Evolutionary conservation across 768 basidiomycete genomes (phyloP), one percentile per base, ranked within the genome.

Genomic region (Basidioascus undulatus): DNA sequence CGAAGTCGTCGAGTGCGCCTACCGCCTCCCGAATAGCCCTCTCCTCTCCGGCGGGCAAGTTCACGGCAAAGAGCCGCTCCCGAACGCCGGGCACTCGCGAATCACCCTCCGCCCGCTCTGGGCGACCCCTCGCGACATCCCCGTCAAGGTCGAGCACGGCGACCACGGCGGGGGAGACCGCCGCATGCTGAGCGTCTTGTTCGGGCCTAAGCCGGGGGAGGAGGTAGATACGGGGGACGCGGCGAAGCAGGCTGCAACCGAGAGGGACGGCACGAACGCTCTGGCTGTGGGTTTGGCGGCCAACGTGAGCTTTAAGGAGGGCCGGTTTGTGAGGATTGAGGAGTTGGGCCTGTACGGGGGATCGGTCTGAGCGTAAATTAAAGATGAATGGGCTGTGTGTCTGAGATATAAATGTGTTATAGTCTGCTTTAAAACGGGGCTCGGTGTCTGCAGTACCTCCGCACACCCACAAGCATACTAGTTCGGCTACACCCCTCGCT

Each of bases 91-190:
- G 6, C 57, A 54, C 26, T 59, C 59, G 24, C 62, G 55, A 30
- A 59, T 68, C 43, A 63, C 57, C 16, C 53, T 68, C 20, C 66
- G 66, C 27, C 55, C 51, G 9, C 55, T 67, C 3, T 68, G 65
- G 66, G 47, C 61, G 40, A 57, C 59, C 38, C 59, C 65, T 1
- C 55, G 59, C 37, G 49, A 60, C 12, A 55, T 68, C 12, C 63
- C 65, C 0, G 60, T 64, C 19, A 47, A 54, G 33, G 51, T 59
- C 39, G 62, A 63, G 15, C 62, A 62, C 41, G 63, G 58, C 13
- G 59, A 59, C 7, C 66, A 69, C 47, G 66, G 66, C 26, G 66
- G 66, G 4, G 66, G 66, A 0, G 66, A 69, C 45, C 55, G 55
- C 20, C 52, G 65, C 4, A 65, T 66, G 65, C 49, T 68, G 37